Conservation (phyloP, 768 basidiomycete species). For the Crepidotus variabilis region DNA sequence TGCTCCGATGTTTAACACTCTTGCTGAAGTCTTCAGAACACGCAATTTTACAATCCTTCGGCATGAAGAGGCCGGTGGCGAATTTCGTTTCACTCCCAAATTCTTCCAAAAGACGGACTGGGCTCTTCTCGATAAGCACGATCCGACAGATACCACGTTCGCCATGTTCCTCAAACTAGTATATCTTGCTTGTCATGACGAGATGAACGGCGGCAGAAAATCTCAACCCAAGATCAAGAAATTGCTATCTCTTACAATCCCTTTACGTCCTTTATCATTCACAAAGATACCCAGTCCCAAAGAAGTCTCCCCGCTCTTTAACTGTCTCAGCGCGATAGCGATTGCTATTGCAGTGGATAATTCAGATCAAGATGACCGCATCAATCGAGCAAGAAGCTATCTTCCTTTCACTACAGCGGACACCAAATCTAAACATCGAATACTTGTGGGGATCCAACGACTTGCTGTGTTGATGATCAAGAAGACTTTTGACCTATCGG, state of each 20-base stretch:
- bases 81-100: slow-evolving; percentile 43
- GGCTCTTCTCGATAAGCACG: slow-evolving; percentile 44
- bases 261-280: slow-evolving; percentile 63
- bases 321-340: slow-evolving; percentile 73
- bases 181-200: slow-evolving; percentile 48
- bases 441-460: slow-evolving; percentile 72
- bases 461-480: slow-evolving; percentile 60
- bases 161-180: slow-evolving; percentile 80
- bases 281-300: slow-evolving; percentile 39
- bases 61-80: slow-evolving; percentile 45
- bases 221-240: slow-evolving; percentile 53
- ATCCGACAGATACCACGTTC: slow-evolving; percentile 66
- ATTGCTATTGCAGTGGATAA: slow-evolving; percentile 65
- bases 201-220: slow-evolving; percentile 23
- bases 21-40: slow-evolving; percentile 72
- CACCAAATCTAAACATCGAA: slow-evolving; percentile 57
- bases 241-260: slow-evolving; percentile 66
- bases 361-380: slow-evolving; percentile 42
- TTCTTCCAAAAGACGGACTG: slow-evolving; percentile 62
- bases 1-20: slow-evolving; percentile 52
- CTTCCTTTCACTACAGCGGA: slow-evolving; percentile 67
- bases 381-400: slow-evolving; percentile 65
- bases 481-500: slow-evolving; percentile 43
- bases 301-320: slow-evolving; percentile 77
- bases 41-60: slow-evolving; percentile 74